phyloP scores from a whole-genome alignment of 805 yeast species.

The Starmerella sp. region DNA sequence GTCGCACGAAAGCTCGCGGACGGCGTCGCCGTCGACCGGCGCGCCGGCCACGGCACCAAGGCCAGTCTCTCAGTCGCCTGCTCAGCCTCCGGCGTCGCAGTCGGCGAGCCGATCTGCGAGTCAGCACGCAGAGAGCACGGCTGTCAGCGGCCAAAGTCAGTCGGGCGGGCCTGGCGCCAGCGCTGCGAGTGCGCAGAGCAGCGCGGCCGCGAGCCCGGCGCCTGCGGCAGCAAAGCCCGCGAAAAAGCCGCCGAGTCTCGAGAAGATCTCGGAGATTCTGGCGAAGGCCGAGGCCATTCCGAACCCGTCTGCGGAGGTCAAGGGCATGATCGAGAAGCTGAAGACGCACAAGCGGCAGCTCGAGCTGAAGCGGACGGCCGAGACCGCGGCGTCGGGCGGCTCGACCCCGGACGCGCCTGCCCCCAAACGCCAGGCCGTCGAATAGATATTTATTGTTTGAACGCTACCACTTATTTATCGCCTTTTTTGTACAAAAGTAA shows the following conservation, averaged over 20 bases:
- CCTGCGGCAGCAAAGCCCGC: background rate
- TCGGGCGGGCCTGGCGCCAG: too few relatives aligned
- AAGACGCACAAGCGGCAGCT: constrained; percentile 26
- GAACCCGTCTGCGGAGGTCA: constrained; percentile 29
- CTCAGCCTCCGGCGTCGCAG: too few relatives aligned
- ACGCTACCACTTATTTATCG: constrained; percentile 1
- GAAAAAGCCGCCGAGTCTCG: constrained; percentile 24
- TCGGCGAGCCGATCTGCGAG: too few relatives aligned
- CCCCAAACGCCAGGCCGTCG: constrained; percentile 16
- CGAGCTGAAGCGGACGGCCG: constrained; percentile 21
- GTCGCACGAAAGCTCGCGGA: too few relatives aligned
- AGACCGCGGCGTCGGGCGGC: background rate
- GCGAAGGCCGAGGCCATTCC: constrained; percentile 30
- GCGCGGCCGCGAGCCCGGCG: background rate
- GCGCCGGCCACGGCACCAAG: too few relatives aligned
- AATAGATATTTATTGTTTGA: constrained; percentile 1
- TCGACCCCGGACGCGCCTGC: constrained; percentile 4
- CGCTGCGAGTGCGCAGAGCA: background rate
- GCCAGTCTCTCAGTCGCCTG: too few relatives aligned
- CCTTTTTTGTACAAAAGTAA: background rate
- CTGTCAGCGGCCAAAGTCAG: too few relatives aligned
- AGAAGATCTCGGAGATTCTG: constrained; percentile 28
- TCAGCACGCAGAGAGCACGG: too few relatives aligned
- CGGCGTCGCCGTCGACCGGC: too few relatives aligned
- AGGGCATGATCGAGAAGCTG: constrained; percentile 29